phyloP scores from a whole-genome alignment of 2,329 filamentous ascomycete genomes.

The Fusarium cyanostomum region DNA sequence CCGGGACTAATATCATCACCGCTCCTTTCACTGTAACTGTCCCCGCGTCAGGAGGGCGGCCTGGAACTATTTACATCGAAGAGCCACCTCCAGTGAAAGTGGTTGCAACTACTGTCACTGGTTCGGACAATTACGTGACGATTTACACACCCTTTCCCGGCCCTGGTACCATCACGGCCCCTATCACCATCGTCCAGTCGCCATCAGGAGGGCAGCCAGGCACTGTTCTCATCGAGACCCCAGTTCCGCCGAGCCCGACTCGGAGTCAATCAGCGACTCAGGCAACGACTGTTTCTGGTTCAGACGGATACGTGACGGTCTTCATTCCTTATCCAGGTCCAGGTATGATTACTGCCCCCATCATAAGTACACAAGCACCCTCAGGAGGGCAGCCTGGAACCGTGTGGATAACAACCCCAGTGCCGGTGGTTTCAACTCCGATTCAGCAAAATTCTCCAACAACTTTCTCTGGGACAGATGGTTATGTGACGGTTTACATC shows the following conservation, averaged over 20 bases:
- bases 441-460: neutral
- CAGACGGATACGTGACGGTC: conserved; percentile 25
- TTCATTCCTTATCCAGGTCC: conserved; percentile 21
- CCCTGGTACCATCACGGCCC: conserved; percentile 25
- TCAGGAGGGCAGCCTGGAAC: conserved; percentile 6
- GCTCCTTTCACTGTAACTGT: conserved; percentile 26
- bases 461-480: conserved; percentile 6
- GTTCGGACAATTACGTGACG: conserved; percentile 23
- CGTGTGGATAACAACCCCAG: conserved; percentile 3
- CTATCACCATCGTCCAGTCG: conserved; percentile 21
- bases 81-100: conserved; percentile 21
- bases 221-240: conserved; percentile 25
- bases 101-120: conserved; percentile 15
- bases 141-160: conserved; percentile 27
- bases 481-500: conserved; percentile 23
- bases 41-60: conserved; percentile 11
- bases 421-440: neutral
- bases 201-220: conserved; percentile 19
- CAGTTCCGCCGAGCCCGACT: neutral
- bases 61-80: conserved; percentile 29
- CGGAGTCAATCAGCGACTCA: neutral
- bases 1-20: conserved; percentile 5
- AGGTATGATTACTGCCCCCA: conserved; percentile 18
- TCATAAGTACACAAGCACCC: conserved; percentile 15
- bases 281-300: conserved; percentile 15